A percentile compares a stretch with the other conserved stretches of the same genome.
phyloP scores from a whole-genome alignment of 1,284 basidiomycete genomes.

The Tremellales sp. region DNA sequence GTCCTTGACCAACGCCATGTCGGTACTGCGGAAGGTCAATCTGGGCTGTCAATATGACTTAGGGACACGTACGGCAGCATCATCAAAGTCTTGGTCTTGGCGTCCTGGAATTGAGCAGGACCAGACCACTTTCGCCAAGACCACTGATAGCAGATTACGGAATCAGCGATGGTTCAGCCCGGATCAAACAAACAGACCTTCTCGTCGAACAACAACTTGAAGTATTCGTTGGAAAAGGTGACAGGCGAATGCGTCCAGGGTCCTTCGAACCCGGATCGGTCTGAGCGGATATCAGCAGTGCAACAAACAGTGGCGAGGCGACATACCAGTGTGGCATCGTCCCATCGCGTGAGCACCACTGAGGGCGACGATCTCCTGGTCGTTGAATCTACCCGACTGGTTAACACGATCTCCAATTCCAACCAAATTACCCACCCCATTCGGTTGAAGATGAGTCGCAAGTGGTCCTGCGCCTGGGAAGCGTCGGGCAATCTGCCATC shows the following conservation, averaged over 20 bases:
- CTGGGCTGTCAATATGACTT: slow-evolving; percentile 2
- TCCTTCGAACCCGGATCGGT: slow-evolving; percentile 81
- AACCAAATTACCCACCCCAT: slow-evolving; percentile 59
- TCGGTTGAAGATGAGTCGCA: slow-evolving; percentile 86
- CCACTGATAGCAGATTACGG: slow-evolving; percentile 81
- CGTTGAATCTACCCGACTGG: slow-evolving; percentile 64
- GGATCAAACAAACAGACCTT: slow-evolving; percentile 47
- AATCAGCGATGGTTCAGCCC: no score
- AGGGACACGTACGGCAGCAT: slow-evolving; percentile 73
- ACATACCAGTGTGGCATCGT: slow-evolving; percentile 76
- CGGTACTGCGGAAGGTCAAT: slow-evolving; percentile 56
- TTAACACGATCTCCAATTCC: not conserved
- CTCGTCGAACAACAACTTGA: slow-evolving; percentile 52
- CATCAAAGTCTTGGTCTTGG: slow-evolving; percentile 84
- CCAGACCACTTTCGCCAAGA: slow-evolving; percentile 59
- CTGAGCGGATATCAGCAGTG: slow-evolving; percentile 14
- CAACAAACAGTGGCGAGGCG: not conserved
- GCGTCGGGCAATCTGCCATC: slow-evolving; percentile 95
- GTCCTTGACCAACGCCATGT: slow-evolving; percentile 72
- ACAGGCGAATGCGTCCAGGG: slow-evolving; percentile 51
- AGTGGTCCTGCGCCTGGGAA: slow-evolving; percentile 74
- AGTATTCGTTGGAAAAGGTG: slow-evolving; percentile 82
- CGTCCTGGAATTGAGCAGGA: slow-evolving; percentile 91
- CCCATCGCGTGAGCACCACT: slow-evolving; percentile 92
- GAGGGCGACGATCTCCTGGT: slow-evolving; percentile 94